Conservation (phyloP, 2,329 filamentous ascomycete genomes). For the Alternaria gansuensis region DNA sequence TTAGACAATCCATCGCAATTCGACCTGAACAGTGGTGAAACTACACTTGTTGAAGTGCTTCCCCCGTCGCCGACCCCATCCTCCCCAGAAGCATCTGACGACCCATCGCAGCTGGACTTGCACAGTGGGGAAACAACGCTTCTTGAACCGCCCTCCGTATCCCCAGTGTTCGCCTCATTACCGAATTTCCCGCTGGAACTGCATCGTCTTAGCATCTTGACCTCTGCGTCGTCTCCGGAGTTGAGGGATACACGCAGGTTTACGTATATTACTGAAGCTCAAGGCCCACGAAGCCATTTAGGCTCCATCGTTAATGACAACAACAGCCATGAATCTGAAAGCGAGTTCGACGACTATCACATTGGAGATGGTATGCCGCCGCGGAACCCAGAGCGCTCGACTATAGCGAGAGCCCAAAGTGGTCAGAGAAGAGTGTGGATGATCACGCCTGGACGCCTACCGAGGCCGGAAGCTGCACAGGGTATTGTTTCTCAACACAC, state of each 20-base stretch:
- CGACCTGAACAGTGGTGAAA: slow-evolving; percentile 1
- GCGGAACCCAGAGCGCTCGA: slow-evolving; percentile 1
- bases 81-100: not conserved
- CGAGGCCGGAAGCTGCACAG: not conserved
- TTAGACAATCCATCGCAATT: slow-evolving; percentile 4
- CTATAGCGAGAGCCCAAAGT: not conserved
- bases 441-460: slow-evolving; percentile 9
- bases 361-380: slow-evolving; percentile 9
- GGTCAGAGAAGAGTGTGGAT: slow-evolving; percentile 12
- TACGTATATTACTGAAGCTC: not conserved
- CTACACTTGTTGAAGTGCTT: slow-evolving; percentile 1
- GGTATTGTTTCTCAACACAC: not conserved
- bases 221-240: not conserved
- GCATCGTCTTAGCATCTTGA: not conserved
- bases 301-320: not conserved
- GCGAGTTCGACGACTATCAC: slow-evolving; percentile 6
- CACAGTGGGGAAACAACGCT: slow-evolving; percentile 1
- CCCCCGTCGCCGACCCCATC: not conserved
- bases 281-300: not conserved
- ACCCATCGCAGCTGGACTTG: not conserved
- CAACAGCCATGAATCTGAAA: not conserved
- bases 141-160: not conserved
- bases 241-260: not conserved
- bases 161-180: not conserved
- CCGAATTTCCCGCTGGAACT: not conserved